Percentiles rank a stretch among this genome's conserved stretches.
phyloP scores from a whole-genome alignment of 768 basidiomycete genomes.

The Rhodotorula taiwanensis region DNA sequence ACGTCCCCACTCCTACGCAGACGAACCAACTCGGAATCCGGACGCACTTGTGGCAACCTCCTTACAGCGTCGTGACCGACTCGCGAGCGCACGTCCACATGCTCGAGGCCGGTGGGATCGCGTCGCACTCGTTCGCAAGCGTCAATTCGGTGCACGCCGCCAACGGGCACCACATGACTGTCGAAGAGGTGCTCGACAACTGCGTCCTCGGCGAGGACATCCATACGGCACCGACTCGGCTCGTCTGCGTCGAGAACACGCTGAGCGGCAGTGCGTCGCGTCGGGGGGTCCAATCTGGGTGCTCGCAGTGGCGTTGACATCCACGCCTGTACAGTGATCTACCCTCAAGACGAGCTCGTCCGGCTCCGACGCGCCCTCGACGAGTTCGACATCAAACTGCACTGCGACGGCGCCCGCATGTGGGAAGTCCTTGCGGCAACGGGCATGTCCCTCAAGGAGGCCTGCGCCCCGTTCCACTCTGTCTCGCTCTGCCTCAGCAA shows the following conservation, averaged over 20 bases:
- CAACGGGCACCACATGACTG: constrained; percentile 71
- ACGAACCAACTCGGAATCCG: constrained; percentile 60
- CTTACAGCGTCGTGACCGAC: constrained; percentile 75
- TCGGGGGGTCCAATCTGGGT: constrained; percentile 42
- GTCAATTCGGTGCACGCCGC: constrained; percentile 43
- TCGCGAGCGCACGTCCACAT: constrained; percentile 76
- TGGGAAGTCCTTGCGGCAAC: constrained; percentile 81
- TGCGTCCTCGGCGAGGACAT: constrained; percentile 34
- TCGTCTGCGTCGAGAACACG: constrained; percentile 88
- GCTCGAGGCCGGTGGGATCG: constrained; percentile 83
- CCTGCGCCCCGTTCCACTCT: constrained; percentile 83
- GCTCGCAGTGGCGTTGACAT: constrained; percentile 40
- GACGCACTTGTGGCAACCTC: constrained; percentile 80
- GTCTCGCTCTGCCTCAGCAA: constrained; percentile 92
- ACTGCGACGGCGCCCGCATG: constrained; percentile 79
- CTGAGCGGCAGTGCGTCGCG: constrained; percentile 61
- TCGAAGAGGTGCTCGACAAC: constrained; percentile 17
- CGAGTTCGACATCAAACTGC: constrained; percentile 65
- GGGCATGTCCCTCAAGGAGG: constrained; percentile 54
- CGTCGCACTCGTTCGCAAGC: constrained; percentile 47
- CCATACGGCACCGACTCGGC: constrained; percentile 66
- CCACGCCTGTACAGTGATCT: background rate
- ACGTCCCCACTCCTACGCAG: no score
- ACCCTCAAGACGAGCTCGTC: constrained; percentile 69
- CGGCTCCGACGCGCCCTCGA: constrained; percentile 68